Evolutionary conservation across 805 yeast species (phyloP).

Genomic region (Hanseniaspora guilliermondii): DNA sequence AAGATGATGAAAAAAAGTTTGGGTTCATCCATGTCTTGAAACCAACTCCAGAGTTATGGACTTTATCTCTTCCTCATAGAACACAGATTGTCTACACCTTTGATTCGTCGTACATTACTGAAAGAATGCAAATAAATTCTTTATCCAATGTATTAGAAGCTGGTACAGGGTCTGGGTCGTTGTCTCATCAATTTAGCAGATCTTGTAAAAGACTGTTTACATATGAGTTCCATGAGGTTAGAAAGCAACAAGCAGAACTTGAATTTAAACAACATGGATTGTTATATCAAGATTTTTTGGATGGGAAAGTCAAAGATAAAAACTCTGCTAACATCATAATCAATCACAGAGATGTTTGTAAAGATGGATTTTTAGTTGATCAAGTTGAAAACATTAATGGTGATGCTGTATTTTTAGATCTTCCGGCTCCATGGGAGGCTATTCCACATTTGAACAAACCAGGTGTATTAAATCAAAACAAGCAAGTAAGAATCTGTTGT

Average conservation of each 20-base stretch:
- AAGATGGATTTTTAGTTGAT: conserved; percentile 59
- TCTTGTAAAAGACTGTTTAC: conserved; percentile 70
- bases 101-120: conserved; percentile 82
- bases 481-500: conserved; percentile 69
- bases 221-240: conserved; percentile 80
- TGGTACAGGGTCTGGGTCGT: conserved; percentile 95
- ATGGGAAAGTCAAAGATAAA: conserved; percentile 10
- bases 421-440: conserved; percentile 97
- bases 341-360: conserved; percentile 88
- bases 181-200: conserved; percentile 84
- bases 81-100: conserved; percentile 96
- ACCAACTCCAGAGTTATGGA: conserved; percentile 95
- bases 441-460: conserved; percentile 50
- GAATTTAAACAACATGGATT: conserved; percentile 72
- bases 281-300: conserved; percentile 17
- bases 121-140: conserved; percentile 59
- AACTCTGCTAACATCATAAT: conserved; percentile 40
- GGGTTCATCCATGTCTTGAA: conserved; percentile 81
- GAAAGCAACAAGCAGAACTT: conserved; percentile 62
- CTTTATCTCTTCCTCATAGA: conserved; percentile 87
- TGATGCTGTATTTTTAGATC: conserved; percentile 70
- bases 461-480: conserved; percentile 41
- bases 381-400: conserved; percentile 33
- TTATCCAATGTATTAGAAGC: conserved; percentile 84
- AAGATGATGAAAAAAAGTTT: conserved; percentile 23